Base-by-base conservation (phyloP, 805 yeast genomes). In the Zygosaccharomyces kombuchaensis region DNA sequence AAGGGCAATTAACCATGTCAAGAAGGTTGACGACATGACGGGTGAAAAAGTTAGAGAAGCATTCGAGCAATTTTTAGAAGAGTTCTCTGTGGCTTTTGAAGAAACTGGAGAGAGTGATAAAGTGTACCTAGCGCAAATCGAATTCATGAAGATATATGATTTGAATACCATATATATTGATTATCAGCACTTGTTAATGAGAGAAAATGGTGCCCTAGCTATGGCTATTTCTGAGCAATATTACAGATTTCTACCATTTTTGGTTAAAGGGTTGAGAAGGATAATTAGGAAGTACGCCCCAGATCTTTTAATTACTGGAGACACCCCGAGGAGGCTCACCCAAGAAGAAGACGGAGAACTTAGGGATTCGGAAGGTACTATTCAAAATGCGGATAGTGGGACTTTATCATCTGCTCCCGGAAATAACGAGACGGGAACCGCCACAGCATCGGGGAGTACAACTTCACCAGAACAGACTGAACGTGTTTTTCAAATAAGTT, bases 31-130 rank as follows among this genome's bases (percentile, higher is more conserved):
- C 22, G 99, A 93, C 69, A 80, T 81, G 38, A 88, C 96, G 2
- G 97, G 96, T 48, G 97, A 90, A 62, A 87, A 87, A 56, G 97
- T 93, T 13, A 78, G 91, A 36, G 96, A 88, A 65, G 81, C 90
- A 12, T 91, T 93, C 64, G 96, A 90, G 63, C 79, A 76, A 53
- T 91, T 91, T 59, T 67, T 91, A 45, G 85, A 81, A 59, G 84
- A 78, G 26, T 91, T 73, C 59, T 68, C 69, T 3, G 77, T 77
- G 36, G 70, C 66, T 6, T 53, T 47, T 36, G 51, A 44, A 44
- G 69, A 46, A 53, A 59, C 54, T 4, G 57, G 46, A 36, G 64
- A 57, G 21, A 59, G 63, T 31, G 86, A 86, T 3, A 75, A 70
- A 47, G 73, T 81, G 26, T 91, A 91, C 61, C 60, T 90, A 44